Base-by-base conservation (phyloP, 2,329 filamentous ascomycete genomes). In the Paecilomyces sp. region DNA sequence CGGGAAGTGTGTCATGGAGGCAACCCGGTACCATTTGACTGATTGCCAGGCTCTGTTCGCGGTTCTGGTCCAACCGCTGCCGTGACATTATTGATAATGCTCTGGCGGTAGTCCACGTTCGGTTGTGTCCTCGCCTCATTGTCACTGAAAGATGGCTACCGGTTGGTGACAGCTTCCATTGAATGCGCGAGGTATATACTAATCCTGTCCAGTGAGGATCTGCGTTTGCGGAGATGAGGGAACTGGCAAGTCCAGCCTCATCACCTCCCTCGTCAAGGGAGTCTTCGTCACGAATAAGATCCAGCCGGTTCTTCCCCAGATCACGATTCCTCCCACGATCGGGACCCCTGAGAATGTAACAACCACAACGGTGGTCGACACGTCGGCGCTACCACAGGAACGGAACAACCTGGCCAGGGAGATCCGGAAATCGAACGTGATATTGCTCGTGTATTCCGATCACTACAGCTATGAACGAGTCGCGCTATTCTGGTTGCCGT, bases 381-480 rank as follows among this genome's bases (percentile, higher is more conserved):
- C 94, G 33, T 97, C 93, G 34, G 92, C 94, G 41, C 85, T 96
- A 9, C 94, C 94, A 0, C 92, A 97, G 75, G 93, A 99, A 72
- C 88, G 94, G 66, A 90, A 89, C 61, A 92, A 88, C 18, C 81
- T 99, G 61, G 89, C 92, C 62, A 94, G 94, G 73, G 94, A 97
- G 78, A 92, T 99, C 63, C 88, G 94, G 64, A 97, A 97, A 75
- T 94, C 89, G 70, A 99, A 97, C 73, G 93, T 97, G 66, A 97
- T 99, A 64, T 83, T 97, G 18, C 85, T 99, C 52, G 92, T 99
- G 58, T 99, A 99, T 75, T 92, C 92, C 65, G 94, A 99, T 74
- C 93, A 97, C 77, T 99, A 99, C 80, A 97, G 92, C 82, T 99
- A 97, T 79, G 94, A 99, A 74, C 84, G 94, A 41, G 92, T 99